Percentiles rank a stretch among this genome's conserved stretches.
phyloP scores from a whole-genome alignment of 2,329 filamentous ascomycete genomes.

The Fusarium nanum region DNA sequence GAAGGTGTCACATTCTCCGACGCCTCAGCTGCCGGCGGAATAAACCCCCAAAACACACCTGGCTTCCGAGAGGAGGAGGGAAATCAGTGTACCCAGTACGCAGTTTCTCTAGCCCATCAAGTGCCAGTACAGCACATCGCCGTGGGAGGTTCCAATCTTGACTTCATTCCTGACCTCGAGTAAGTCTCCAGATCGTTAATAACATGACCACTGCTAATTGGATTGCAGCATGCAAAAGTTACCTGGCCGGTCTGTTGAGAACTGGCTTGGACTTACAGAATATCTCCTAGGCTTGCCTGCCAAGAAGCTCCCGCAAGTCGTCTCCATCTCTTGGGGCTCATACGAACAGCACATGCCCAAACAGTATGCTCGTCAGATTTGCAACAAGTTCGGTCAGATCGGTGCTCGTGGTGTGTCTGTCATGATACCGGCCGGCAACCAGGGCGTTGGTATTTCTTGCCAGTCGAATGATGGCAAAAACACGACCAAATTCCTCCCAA shows the following conservation, averaged over 20 bases:
- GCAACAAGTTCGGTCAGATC: conserved; percentile 71
- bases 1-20: conserved; percentile 67
- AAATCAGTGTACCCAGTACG: conserved; percentile 55
- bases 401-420: conserved; percentile 74
- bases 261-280: conserved; percentile 72
- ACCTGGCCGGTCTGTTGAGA: conserved; percentile 64
- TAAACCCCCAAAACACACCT: conserved; percentile 57
- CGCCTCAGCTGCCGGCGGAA: conserved; percentile 67
- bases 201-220: too few relatives aligned
- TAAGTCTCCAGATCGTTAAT: too few relatives aligned
- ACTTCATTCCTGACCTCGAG: conserved; percentile 52
- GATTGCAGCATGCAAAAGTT: not conserved
- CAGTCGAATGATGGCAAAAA: conserved; percentile 53
- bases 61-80: conserved; percentile 48
- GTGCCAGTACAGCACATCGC: conserved; percentile 52
- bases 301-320: conserved; percentile 68
- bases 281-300: conserved; percentile 68
- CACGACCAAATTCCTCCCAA: conserved; percentile 50
- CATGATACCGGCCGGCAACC: conserved; percentile 73
- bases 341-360: conserved; percentile 72
- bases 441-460: conserved; percentile 53
- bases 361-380: conserved; percentile 64
- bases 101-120: conserved; percentile 50
- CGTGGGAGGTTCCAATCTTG: conserved; percentile 48
- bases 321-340: conserved; percentile 78